These are phyloP conservation scores for Aspergillus quadricinctus DNA, from an alignment of 2,329 filamentous ascomycete species.

Conservation along the genomic window DNA sequence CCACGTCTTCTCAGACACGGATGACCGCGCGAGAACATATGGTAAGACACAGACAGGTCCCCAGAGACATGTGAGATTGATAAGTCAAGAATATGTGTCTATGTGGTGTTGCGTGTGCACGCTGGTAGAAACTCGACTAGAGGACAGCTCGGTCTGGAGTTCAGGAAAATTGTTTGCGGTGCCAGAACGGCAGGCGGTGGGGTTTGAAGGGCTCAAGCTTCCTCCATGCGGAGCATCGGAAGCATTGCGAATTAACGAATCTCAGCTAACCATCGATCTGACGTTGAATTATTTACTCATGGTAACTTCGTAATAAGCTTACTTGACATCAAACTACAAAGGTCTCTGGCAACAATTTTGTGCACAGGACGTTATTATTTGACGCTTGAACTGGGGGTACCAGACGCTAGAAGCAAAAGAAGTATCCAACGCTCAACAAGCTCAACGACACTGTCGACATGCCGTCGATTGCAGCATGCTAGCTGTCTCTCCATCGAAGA, in stretches of 20 bases:
- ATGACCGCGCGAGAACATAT: constrained; percentile 43
- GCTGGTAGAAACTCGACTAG: not conserved
- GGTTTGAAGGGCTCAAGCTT: not conserved
- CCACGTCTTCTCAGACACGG: constrained; percentile 39
- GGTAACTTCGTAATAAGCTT: not conserved
- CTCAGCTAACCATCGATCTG: not conserved
- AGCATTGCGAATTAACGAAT: not conserved
- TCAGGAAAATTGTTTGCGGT: constrained; percentile 18
- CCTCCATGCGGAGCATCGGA: not conserved
- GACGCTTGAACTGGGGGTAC: not conserved
- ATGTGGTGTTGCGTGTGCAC: not conserved
- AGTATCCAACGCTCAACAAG: not conserved
- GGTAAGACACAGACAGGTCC: constrained; percentile 13
- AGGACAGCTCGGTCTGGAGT: constrained; percentile 7
- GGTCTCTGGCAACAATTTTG: not conserved
- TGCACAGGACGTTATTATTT: not conserved
- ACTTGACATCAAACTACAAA: not conserved
- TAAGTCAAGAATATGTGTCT: constrained; percentile 1
- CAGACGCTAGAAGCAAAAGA: not conserved
- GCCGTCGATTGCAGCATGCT: not conserved
- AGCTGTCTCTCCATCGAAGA: not conserved
- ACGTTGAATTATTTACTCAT: not conserved
- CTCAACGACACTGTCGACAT: not conserved
- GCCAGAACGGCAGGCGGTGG: constrained; percentile 22
- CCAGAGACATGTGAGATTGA: constrained; percentile 15